Evolutionary conservation across 2,329 filamentous ascomycete species (phyloP), one percentile per base, ranked within the genome.

Genomic region (Intubia oerlemansii): DNA sequence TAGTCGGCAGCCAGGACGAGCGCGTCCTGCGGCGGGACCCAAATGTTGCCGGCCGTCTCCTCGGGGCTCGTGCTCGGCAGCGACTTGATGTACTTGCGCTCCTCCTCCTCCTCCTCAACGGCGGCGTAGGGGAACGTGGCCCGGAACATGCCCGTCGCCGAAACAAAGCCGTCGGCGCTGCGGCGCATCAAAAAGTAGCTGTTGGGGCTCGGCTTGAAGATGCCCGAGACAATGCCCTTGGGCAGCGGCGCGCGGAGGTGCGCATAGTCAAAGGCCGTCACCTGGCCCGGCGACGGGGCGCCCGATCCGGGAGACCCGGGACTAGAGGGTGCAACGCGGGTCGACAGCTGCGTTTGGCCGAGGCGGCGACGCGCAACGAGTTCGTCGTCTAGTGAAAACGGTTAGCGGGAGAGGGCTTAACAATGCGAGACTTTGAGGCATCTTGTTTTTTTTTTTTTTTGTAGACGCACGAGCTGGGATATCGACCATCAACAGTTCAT

Each of bases 111-210:
- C 39, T 88, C 77, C 17, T 61, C 54, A 13, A 62, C 55, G 36
- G 74, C 67, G 24, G 79, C 74, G 51, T 76, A 82, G 7, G 79
- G 79, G 44, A 84, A 90, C 2, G 77, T 77, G 19, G 78, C 80
- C 55, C 88, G 88, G 62, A 85, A 90, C 79, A 90, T 85, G 50
- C 80, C 80, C 5, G 79, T 88, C 9, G 79, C 78, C 38, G 77
- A 84, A 33, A 90, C 68, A 49, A 67, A 88, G 36, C 80, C 80
- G 46, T 90, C 80, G 45, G 68, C 68, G 51, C 79, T 85, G 41
- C 79, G 74, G 51, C 80, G 73, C 79, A 98, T 98, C 41, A 98
- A 57, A 50, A 95, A 98, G 54, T 98, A 98, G 40, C 80, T 88
- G 48, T 81, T 81, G 5, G 88, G 85, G 46, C 72, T 72, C 34